Evolutionary conservation across 495 filamentous ascomycete genomes (phyloP).

Genomic region (Neurospora tetraspora): DNA sequence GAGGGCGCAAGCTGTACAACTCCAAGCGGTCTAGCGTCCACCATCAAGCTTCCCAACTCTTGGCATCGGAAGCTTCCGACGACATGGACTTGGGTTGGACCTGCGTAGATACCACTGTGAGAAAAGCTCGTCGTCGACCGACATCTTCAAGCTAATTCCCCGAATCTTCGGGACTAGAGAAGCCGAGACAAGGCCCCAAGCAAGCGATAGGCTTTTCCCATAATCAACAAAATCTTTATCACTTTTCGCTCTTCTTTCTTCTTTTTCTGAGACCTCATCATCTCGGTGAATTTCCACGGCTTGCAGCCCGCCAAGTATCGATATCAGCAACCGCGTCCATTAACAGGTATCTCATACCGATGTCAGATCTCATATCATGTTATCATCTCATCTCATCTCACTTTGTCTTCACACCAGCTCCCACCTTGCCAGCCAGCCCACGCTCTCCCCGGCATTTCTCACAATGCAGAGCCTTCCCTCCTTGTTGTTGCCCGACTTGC

Average conservation of each 20-base stretch:
- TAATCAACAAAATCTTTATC: background rate
- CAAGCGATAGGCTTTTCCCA: background rate
- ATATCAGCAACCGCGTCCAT: background rate
- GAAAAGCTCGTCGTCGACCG: background rate
- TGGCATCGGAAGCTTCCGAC: background rate
- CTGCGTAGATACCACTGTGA: background rate
- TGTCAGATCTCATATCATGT: background rate
- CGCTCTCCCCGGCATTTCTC: constrained; percentile 60
- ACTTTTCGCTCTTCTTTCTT: background rate
- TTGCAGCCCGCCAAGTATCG: background rate
- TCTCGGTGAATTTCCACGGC: background rate
- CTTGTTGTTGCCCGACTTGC: constrained; percentile 3
- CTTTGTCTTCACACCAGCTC: constrained; percentile 43
- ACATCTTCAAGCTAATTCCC: background rate
- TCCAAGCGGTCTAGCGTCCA: background rate
- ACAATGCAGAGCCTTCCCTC: constrained; percentile 61
- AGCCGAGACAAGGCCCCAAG: background rate
- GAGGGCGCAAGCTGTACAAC: background rate
- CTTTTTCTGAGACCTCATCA: background rate
- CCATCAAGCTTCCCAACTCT: background rate
- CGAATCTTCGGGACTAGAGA: background rate
- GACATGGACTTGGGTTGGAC: background rate
- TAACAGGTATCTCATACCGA: background rate
- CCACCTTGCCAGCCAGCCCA: constrained; percentile 77
- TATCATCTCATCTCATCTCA: background rate